Percentiles rank a stretch among this genome's conserved stretches.
Evolutionary conservation across 352 stramenopile genomes (phyloP).

Genomic region (Sclerospora graminicola): DNA sequence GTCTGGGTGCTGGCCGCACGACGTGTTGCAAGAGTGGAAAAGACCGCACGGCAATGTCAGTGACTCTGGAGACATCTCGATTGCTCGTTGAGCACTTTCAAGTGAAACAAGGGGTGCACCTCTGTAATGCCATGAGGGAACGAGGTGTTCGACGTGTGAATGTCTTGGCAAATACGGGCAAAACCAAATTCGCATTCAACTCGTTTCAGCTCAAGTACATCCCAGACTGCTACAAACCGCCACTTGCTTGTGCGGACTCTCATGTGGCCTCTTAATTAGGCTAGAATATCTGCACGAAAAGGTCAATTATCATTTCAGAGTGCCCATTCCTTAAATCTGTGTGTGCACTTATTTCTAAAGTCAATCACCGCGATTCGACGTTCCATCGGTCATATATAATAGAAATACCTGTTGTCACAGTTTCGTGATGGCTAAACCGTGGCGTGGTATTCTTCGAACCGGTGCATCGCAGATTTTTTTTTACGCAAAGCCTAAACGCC

Average conservation of each 20-base stretch:
- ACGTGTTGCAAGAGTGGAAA: constrained; percentile 98
- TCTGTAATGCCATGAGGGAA: constrained; percentile 82
- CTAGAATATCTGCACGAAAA: neutral
- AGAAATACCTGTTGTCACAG: too few species aligned
- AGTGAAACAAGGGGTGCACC: constrained; percentile 75
- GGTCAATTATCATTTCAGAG: too few species aligned
- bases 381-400: too few species aligned
- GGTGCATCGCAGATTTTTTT: too few species aligned
- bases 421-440: too few species aligned
- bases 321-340: too few species aligned
- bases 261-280: constrained; percentile 50
- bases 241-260: constrained; percentile 67
- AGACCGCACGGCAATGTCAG: constrained; percentile 95
- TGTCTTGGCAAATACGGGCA: constrained; percentile 79
- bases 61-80: constrained; percentile 92
- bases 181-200: constrained; percentile 96
- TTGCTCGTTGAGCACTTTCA: constrained; percentile 85
- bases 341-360: too few species aligned
- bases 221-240: constrained; percentile 88
- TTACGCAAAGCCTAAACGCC: too few species aligned
- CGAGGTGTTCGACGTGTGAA: constrained; percentile 77
- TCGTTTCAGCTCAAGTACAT: constrained; percentile 96
- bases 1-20: constrained; percentile 83
- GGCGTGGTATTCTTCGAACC: too few species aligned
- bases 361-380: too few species aligned